phyloP scores from a whole-genome alignment of 2,329 filamentous ascomycete species.

The Beauveria scarabaeidicola region DNA sequence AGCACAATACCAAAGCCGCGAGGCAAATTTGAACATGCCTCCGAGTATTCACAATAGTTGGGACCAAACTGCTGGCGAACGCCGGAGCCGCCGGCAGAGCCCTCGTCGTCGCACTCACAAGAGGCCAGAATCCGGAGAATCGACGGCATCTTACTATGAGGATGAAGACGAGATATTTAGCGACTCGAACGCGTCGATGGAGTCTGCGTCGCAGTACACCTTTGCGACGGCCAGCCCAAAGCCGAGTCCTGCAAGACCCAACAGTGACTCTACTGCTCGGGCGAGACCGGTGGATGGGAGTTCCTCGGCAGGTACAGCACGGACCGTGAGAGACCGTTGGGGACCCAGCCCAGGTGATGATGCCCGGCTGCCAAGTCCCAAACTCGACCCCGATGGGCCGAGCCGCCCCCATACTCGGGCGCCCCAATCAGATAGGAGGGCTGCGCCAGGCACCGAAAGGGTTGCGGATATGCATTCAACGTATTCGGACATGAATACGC shows the following conservation, averaged over 20 bases:
- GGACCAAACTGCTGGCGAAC: neutral
- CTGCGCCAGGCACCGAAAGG: neutral
- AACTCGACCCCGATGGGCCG: neutral
- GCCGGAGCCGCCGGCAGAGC: neutral
- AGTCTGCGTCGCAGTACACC: neutral
- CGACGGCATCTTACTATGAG: neutral
- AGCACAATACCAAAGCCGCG: too few species aligned
- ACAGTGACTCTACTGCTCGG: neutral
- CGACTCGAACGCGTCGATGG: neutral
- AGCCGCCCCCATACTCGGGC: neutral
- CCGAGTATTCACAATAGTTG: too few species aligned
- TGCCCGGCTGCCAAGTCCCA: neutral
- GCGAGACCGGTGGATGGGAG: neutral
- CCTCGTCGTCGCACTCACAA: neutral
- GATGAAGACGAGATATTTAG: neutral
- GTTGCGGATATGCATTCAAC: neutral
- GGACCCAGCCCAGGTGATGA: neutral
- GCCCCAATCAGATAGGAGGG: neutral
- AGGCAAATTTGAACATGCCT: too few species aligned
- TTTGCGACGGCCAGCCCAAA: neutral
- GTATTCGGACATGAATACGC: neutral
- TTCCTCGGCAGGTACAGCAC: neutral
- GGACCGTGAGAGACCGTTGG: too few species aligned
- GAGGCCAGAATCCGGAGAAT: neutral
- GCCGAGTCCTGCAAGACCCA: neutral